Conservation (phyloP, 805 yeast species). For the Teunomyces funiuensis region DNA sequence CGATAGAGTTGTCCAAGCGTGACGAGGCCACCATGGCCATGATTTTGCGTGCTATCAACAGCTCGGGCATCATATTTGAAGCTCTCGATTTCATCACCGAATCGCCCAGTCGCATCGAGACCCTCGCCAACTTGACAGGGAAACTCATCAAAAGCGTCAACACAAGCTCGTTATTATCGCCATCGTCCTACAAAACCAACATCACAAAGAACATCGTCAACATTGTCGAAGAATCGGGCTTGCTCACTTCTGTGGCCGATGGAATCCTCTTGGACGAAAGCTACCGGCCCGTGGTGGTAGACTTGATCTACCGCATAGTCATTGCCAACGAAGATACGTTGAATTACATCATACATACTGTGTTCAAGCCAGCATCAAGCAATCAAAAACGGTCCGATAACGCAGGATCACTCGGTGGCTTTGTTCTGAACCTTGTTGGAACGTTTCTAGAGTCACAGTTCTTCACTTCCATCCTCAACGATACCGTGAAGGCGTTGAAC, state of each 20-base stretch:
- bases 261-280: slow-evolving; percentile 36
- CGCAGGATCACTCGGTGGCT: slow-evolving; percentile 23
- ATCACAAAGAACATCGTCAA: slow-evolving; percentile 5
- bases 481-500: slow-evolving; percentile 34
- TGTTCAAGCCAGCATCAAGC: slow-evolving; percentile 5
- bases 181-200: no score
- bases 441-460: slow-evolving; percentile 28
- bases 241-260: slow-evolving; percentile 32
- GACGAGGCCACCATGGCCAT: slow-evolving; percentile 24
- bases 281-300: slow-evolving; percentile 32
- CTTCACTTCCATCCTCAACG: slow-evolving; percentile 25
- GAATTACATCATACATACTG: slow-evolving; percentile 7
- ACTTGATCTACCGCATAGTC: slow-evolving; percentile 30
- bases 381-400: slow-evolving; percentile 14
- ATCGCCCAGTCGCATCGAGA: slow-evolving; percentile 25
- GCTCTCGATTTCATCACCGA: slow-evolving; percentile 37
- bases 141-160: slow-evolving; percentile 13
- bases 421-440: slow-evolving; percentile 29
- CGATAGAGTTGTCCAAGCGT: slow-evolving; percentile 16
- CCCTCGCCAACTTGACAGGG: slow-evolving; percentile 34
- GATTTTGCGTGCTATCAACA: slow-evolving; percentile 26
- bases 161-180: no score
- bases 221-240: slow-evolving; percentile 33
- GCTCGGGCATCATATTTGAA: slow-evolving; percentile 33
- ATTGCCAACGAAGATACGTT: background rate